A percentile compares a stretch with the other conserved stretches of the same genome.
Conservation (phyloP, 2,329 filamentous ascomycete species). For the Chrysosphaeria jannelii region DNA sequence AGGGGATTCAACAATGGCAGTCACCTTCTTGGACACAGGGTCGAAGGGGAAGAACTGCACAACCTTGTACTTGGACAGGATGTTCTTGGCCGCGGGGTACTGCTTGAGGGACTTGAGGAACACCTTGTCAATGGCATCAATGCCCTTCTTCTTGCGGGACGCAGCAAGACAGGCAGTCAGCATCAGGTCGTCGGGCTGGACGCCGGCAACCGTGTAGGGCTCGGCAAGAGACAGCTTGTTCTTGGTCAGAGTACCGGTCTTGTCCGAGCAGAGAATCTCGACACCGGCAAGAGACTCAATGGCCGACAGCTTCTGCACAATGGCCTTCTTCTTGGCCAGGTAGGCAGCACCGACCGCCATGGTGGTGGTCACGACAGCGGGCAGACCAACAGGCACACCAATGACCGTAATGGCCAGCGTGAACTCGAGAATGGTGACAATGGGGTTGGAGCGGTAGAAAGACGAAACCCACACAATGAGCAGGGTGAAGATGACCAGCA, state of each 20-base stretch:
- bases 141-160: constrained; percentile 84
- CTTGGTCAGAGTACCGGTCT: constrained; percentile 79
- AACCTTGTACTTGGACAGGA: constrained; percentile 59
- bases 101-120: constrained; percentile 63
- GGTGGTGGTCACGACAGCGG: constrained; percentile 75
- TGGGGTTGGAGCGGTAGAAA: constrained; percentile 64
- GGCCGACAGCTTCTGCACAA: constrained; percentile 74
- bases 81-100: constrained; percentile 57
- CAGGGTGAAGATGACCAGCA: constrained; percentile 54
- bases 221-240: constrained; percentile 76
- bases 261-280: constrained; percentile 82
- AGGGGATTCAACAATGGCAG: constrained; percentile 54
- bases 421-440: constrained; percentile 53
- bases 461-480: constrained; percentile 62
- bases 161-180: constrained; percentile 71
- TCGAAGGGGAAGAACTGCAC: constrained; percentile 71
- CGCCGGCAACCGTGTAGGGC: constrained; percentile 54
- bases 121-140: constrained; percentile 83
- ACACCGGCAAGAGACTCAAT: constrained; percentile 83
- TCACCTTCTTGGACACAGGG: constrained; percentile 80
- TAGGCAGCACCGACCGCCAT: constrained; percentile 86
- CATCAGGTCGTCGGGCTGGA: constrained; percentile 63
- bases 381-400: constrained; percentile 77
- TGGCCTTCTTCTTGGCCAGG: constrained; percentile 74
- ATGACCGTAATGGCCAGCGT: constrained; percentile 75